A percentile compares a stretch with the other conserved stretches of the same genome.
These are phyloP conservation scores for Geotrichum histeridarum DNA, from an alignment of 1,139 yeast species.

Conservation along the genomic window DNA sequence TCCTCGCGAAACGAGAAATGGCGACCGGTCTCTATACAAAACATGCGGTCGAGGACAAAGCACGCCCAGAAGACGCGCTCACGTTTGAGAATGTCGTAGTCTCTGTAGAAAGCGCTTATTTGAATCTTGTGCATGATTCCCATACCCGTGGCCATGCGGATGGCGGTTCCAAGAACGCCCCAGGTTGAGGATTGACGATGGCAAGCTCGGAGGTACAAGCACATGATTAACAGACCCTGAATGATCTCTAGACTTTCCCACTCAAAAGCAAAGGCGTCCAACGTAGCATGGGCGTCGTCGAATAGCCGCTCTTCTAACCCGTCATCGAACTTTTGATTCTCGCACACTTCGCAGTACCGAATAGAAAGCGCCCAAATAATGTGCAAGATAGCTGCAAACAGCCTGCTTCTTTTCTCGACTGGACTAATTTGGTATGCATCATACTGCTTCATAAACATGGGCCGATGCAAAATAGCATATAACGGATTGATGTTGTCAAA, in stretches of 20 bases:
- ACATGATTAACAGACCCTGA: constrained; percentile 56
- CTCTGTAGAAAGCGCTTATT: constrained; percentile 17
- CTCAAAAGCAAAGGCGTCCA: constrained; percentile 52
- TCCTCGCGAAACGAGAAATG: constrained; percentile 45
- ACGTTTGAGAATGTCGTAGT: constrained; percentile 49
- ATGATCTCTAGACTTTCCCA: constrained; percentile 65
- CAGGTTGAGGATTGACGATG: constrained; percentile 56
- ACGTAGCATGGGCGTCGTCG: constrained; percentile 46
- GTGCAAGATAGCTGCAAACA: constrained; percentile 52
- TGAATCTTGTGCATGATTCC: constrained; percentile 41
- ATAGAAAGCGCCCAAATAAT: constrained; percentile 50
- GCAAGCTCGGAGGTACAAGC: constrained; percentile 50
- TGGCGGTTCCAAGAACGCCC: constrained; percentile 52
- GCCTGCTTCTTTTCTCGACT: constrained; percentile 32
- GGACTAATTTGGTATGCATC: constrained; percentile 37
- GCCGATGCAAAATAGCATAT: constrained; percentile 51
- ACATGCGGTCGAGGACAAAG: constrained; percentile 51
- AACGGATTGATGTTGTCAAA: constrained; percentile 52
- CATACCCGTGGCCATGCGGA: constrained; percentile 53
- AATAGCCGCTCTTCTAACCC: constrained; percentile 52
- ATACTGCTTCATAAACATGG: constrained; percentile 51
- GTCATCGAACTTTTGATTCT: constrained; percentile 31
- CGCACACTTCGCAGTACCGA: constrained; percentile 49
- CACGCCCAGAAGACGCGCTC: constrained; percentile 55
- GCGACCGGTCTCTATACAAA: constrained; percentile 55